These are phyloP conservation scores for Neurospora tetrasperma DNA, from an alignment of 495 filamentous ascomycete species.

Conservation along the genomic window DNA sequence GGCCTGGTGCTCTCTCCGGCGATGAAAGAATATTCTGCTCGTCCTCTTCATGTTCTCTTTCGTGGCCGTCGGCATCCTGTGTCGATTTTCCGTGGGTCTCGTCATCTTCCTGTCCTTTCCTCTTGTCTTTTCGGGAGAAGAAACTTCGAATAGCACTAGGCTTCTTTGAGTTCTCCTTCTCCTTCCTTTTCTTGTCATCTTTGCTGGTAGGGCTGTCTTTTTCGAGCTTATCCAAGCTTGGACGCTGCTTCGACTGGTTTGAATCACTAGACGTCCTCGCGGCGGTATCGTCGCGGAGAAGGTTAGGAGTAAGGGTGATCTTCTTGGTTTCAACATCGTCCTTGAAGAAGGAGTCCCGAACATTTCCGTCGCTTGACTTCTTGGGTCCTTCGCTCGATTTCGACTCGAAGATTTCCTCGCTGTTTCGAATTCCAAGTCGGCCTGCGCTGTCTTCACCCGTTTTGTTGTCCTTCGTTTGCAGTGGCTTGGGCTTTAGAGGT, in stretches of 20 bases:
- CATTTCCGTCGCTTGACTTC: slow-evolving; percentile 71
- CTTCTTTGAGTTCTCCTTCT: slow-evolving; percentile 88
- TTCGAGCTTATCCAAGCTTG: slow-evolving; percentile 48
- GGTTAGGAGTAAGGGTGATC: slow-evolving; percentile 89
- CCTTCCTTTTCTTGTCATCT: slow-evolving; percentile 49
- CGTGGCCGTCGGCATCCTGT: slow-evolving; percentile 31
- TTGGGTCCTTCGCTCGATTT: slow-evolving; percentile 38
- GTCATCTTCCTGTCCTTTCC: slow-evolving; percentile 59
- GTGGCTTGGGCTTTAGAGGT: slow-evolving; percentile 30
- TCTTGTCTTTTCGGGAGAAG: slow-evolving; percentile 94
- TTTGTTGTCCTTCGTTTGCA: slow-evolving; percentile 35
- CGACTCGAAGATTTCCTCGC: slow-evolving; percentile 59
- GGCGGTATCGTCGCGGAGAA: slow-evolving; percentile 78
- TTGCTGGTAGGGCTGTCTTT: slow-evolving; percentile 34
- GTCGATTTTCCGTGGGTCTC: slow-evolving; percentile 57
- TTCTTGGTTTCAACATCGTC: slow-evolving; percentile 96
- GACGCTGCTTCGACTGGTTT: slow-evolving; percentile 47
- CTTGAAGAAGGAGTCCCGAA: slow-evolving; percentile 93
- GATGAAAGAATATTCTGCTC: slow-evolving; percentile 22
- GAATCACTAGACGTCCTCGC: slow-evolving; percentile 49
- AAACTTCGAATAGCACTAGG: slow-evolving; percentile 83
- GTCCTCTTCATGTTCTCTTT: slow-evolving; percentile 36
- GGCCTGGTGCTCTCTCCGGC: slow-evolving; percentile 23
- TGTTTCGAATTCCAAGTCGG: slow-evolving; percentile 27
- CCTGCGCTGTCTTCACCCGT: slow-evolving; percentile 18